A percentile compares a stretch with the other conserved stretches of the same genome.
phyloP scores from a whole-genome alignment of 192 early-diverging fungal genomes.

The Coemansia sp. region DNA sequence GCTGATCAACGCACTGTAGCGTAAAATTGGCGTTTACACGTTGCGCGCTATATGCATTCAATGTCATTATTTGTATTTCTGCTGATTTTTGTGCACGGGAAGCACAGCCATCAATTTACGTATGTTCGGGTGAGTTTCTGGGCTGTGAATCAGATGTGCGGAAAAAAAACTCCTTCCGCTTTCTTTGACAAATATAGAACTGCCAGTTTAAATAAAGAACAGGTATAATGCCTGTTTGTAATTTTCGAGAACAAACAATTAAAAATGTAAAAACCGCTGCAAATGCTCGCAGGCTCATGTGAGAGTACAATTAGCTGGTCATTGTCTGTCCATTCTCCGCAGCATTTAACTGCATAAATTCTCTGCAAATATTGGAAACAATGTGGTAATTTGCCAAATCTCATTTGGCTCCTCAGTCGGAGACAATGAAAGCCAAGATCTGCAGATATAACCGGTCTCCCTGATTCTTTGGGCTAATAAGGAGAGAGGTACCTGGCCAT shows the following conservation, averaged over 20 bases:
- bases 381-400: neutral
- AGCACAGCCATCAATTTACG: neutral
- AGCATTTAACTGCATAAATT: neutral
- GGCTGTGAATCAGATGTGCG: constrained; percentile 2
- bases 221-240: neutral
- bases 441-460: neutral
- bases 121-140: neutral
- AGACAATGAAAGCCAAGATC: neutral
- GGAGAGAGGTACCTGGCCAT: constrained; percentile 44
- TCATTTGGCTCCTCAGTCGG: neutral
- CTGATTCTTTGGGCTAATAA: constrained; percentile 14
- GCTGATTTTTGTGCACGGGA: no score
- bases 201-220: neutral
- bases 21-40: neutral
- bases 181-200: neutral
- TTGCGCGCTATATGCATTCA: neutral
- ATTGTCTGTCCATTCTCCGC: neutral
- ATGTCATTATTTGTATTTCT: neutral
- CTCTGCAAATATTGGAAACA: neutral
- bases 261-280: neutral
- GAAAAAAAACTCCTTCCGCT: neutral
- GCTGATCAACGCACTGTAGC: neutral
- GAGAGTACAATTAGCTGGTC: neutral
- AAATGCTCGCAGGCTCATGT: neutral
- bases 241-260: neutral